Conservation (phyloP, 208 protist genomes). For the Zelonia costaricensis region DNA sequence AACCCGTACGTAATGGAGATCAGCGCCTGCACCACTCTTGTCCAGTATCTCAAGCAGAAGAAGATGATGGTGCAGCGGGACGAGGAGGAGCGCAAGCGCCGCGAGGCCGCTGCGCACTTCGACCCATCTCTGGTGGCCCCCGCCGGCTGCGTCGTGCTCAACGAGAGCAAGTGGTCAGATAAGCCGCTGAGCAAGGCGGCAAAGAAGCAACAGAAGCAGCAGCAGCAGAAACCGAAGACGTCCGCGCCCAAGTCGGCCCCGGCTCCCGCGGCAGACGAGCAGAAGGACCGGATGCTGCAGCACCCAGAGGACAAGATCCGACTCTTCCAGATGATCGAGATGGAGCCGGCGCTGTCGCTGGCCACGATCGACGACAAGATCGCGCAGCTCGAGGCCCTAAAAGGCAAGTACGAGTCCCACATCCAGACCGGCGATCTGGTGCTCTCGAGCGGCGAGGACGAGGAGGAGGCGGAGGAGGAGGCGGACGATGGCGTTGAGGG, state of each 20-base stretch:
- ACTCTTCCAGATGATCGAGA: slow-evolving; percentile 56
- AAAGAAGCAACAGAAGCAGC: slow-evolving; percentile 36
- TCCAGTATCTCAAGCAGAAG: slow-evolving; percentile 71
- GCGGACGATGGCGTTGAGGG: not conserved
- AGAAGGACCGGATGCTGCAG: slow-evolving; percentile 42
- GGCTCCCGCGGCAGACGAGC: not conserved
- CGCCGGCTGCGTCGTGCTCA: slow-evolving; percentile 64
- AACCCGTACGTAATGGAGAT: slow-evolving; percentile 74
- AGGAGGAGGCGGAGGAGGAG: slow-evolving; percentile 31
- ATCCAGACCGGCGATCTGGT: slow-evolving; percentile 40
- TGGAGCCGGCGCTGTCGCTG: slow-evolving; percentile 52
- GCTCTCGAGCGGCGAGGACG: slow-evolving; percentile 72
- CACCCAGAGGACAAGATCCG: slow-evolving; percentile 71
- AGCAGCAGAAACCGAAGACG: slow-evolving; percentile 27
- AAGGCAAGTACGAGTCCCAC: slow-evolving; percentile 58
- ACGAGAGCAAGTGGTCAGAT: slow-evolving; percentile 60
- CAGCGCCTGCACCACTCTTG: slow-evolving; percentile 47
- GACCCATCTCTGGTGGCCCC: slow-evolving; percentile 59
- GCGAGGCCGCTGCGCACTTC: slow-evolving; percentile 62
- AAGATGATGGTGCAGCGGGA: slow-evolving; percentile 65
- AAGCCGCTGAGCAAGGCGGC: slow-evolving; percentile 25
- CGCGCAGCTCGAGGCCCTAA: slow-evolving; percentile 37
- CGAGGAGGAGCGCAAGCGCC: slow-evolving; percentile 44
- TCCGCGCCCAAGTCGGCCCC: not conserved
- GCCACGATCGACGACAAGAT: slow-evolving; percentile 50